Evolutionary conservation across 2,329 filamentous ascomycete genomes (phyloP), one percentile per base, ranked within the genome.

Genomic region (Ciborinia camelliae): DNA sequence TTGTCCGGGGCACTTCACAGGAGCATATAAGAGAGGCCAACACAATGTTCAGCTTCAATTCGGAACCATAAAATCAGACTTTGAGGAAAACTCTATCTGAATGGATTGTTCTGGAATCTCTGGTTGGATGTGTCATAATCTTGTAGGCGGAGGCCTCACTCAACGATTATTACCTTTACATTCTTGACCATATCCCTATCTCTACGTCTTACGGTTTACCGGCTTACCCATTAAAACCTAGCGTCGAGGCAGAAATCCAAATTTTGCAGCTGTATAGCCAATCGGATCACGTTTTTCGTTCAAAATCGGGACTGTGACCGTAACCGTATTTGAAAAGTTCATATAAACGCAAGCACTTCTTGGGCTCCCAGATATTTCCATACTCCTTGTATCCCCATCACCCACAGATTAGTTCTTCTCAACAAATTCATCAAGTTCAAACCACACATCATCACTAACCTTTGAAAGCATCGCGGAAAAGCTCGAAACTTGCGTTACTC

Each of bases 341-440:
- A 23, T 15, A 26, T 48, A 2, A 4, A 26, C 10, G 7, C 10
- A n/a, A 48, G 12, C n/a, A 26, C 45, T 26, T 48, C 3, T 26
- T 15, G 12, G 14, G 14, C 1, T 3, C 4, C 10, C 1, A 14
- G 10, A 12, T 26, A 15, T 0, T 26, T 15, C 4, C 23, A 48
- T 48, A n/a, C 15, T 48, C 4, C n/a, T 26, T 26, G 26, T 1
- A 15, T 47, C 20, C 8, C 12, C n/a, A 26, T 47, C 9, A 47
- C 4, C 10, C 4, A 48, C 5, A 15, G 2, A 10, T 6, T 15
- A 2, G 4, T 1, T 12, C 4, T 23, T n/a, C n/a, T 10, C 2
- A 10, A 45, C 8, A n/a, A 26, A 15, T 48, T 5, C 4, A 5
- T 48, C 23, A 48, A 48, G 8, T 3, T 28, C 12, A 26, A 1